Conservation (phyloP, 2,329 filamentous ascomycete genomes). For the Botrytis deweyae region DNA sequence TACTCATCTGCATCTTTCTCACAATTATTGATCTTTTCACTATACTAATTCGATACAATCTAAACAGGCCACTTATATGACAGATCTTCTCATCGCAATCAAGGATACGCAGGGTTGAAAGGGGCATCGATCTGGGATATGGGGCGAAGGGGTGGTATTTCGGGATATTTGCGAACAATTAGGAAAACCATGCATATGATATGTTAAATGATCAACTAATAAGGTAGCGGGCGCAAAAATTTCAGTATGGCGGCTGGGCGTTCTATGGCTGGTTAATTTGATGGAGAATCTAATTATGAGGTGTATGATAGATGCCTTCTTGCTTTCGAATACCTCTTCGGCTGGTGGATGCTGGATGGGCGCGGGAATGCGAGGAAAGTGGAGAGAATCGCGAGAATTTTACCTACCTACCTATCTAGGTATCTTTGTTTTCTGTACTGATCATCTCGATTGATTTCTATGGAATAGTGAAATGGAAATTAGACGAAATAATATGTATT, state of each 20-base stretch:
- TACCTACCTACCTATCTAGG: not conserved
- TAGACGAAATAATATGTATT: not conserved
- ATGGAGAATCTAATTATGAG: not conserved
- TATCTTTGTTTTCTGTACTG: not conserved
- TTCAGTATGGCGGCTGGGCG: constrained; percentile 3
- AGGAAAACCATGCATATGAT: constrained; percentile 5
- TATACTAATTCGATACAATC: not conserved
- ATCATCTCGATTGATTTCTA: not conserved
- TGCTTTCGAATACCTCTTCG: constrained; percentile 1
- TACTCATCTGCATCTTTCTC: constrained; percentile 24
- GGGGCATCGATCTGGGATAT: not conserved
- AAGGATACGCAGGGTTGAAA: constrained; percentile 24
- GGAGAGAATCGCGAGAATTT: not conserved
- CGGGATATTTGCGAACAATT: not conserved
- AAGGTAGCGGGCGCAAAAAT: constrained; percentile 12
- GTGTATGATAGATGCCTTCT: constrained; percentile 8
- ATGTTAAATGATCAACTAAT: constrained; percentile 9
- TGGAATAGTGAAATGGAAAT: not conserved
- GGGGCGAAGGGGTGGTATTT: constrained; percentile 1
- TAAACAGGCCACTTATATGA: constrained; percentile 26
- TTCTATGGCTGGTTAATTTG: constrained; percentile 7
- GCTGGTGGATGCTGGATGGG: not conserved
- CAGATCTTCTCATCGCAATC: constrained; percentile 26
- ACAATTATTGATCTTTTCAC: constrained; percentile 3
- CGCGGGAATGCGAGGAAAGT: not conserved